These are phyloP conservation scores for Arabidopsis hybrid DNA, from an alignment of 441 rosid genomes.

Conservation along the genomic window DNA sequence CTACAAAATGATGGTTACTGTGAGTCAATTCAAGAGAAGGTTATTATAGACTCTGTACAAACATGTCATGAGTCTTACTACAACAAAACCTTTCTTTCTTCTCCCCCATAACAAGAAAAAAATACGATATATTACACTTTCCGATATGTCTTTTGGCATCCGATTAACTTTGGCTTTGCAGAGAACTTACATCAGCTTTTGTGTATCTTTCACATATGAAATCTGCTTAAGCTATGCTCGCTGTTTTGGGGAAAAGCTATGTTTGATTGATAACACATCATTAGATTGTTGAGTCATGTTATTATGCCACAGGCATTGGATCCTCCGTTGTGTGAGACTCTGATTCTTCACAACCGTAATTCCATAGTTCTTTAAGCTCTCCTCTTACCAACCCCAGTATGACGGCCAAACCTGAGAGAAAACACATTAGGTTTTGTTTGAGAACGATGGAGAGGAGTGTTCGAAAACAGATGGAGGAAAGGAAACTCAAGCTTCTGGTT, in stretches of 20 bases:
- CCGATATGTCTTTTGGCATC: constrained; percentile 12
- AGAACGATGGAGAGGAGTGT: neutral
- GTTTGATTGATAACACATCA: constrained; percentile 22
- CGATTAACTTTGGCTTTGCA: constrained; percentile 14
- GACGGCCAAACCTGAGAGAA: constrained; percentile 62
- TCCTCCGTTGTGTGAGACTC: constrained; percentile 11
- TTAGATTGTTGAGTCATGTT: constrained; percentile 29
- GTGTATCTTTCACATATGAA: neutral
- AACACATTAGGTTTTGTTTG: constrained; percentile 17
- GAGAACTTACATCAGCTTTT: constrained; percentile 32
- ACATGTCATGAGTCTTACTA: constrained; percentile 30
- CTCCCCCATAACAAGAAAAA: constrained; percentile 10
- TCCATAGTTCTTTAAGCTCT: constrained; percentile 79
- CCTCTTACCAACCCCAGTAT: constrained; percentile 72
- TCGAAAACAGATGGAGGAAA: constrained; percentile 15
- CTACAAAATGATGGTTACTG: constrained; percentile 17
- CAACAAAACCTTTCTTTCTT: neutral
- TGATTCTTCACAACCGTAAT: constrained; percentile 50
- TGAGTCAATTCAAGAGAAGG: constrained; percentile 21
- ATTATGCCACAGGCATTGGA: constrained; percentile 34
- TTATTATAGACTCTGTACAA: constrained; percentile 35
- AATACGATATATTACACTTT: constrained; percentile 15
- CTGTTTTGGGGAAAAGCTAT: constrained; percentile 6
- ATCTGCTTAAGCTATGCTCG: constrained; percentile 2
- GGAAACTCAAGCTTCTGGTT: constrained; percentile 11